phyloP scores from a whole-genome alignment of 2,329 filamentous ascomycete genomes.

The Alternaria triticimaculans region DNA sequence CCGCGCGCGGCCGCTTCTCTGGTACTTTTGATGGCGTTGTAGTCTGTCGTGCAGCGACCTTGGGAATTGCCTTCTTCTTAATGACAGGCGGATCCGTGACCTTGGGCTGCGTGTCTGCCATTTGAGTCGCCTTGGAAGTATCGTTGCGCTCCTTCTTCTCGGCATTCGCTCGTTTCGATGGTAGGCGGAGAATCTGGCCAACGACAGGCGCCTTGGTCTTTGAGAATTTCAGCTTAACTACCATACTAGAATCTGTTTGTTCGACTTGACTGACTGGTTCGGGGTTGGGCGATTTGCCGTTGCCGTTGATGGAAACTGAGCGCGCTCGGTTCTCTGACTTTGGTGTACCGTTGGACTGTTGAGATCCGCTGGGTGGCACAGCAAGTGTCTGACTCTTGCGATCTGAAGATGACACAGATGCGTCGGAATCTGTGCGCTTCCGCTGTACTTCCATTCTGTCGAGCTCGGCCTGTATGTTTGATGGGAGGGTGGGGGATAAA shows the following conservation, averaged over 20 bases:
- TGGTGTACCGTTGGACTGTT: slow-evolving; percentile 26
- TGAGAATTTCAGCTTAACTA: slow-evolving; percentile 61
- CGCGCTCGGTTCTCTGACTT: slow-evolving; percentile 34
- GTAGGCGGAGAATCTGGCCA: slow-evolving; percentile 45
- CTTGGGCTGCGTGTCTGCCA: slow-evolving; percentile 27
- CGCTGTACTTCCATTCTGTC: slow-evolving; percentile 50
- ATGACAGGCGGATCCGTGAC: slow-evolving; percentile 22
- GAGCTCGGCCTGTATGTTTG: slow-evolving; percentile 62
- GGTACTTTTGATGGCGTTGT: slow-evolving; percentile 26
- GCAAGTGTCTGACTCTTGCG: slow-evolving; percentile 35
- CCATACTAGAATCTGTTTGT: slow-evolving; percentile 34
- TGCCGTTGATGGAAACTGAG: slow-evolving; percentile 36
- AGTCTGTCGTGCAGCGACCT: slow-evolving; percentile 33
- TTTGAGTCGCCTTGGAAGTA: slow-evolving; percentile 19
- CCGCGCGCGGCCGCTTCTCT: slow-evolving; percentile 46
- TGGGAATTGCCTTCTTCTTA: slow-evolving; percentile 37
- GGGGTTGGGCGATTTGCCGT: slow-evolving; percentile 34
- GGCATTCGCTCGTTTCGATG: slow-evolving; percentile 29
- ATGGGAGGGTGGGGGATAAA: slow-evolving; percentile 65
- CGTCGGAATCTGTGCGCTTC: slow-evolving; percentile 44
- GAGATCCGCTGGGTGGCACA: slow-evolving; percentile 24
- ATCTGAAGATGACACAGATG: slow-evolving; percentile 45
- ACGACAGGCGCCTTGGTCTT: slow-evolving; percentile 58
- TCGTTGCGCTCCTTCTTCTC: slow-evolving; percentile 40
- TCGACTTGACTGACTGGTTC: slow-evolving; percentile 18